Evolutionary conservation across 2,329 filamentous ascomycete genomes (phyloP), one percentile per base, ranked within the genome.

Genomic region (Parastagonospora nodorum): DNA sequence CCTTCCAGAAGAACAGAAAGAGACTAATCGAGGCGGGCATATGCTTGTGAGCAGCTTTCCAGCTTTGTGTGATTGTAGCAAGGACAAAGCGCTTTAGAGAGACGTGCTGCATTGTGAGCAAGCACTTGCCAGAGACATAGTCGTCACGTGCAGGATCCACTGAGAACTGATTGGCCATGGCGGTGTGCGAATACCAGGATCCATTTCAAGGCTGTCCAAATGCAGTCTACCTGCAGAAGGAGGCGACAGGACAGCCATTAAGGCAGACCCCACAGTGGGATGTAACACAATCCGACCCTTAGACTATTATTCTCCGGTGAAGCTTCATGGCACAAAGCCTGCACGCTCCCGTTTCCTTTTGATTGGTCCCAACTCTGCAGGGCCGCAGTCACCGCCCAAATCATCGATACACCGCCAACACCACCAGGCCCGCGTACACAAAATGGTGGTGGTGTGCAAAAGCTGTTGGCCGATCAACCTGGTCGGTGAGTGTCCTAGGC

Each of bases 221-320:
- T 56, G 49, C 55, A 59, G 56, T 45, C 44, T 42, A 49, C 50
- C 33, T 53, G 50, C 50, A 53, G 47, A 32, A 41, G 58, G 53
- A 29, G n/a, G 53, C 52, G 56, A 47, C 50, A 46, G 46, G 53
- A 46, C 48, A 57, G 29, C 57, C 57, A 53, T 50, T 52, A 62
- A 53, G 53, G 33, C 38, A 40, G 43, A 45, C 38, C 41, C 54
- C 45, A 53, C 43, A 45, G 38, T 37, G n/a, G 45, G 28, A 43
- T 53, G 66, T 71, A 45, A 58, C 63, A 67, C 66, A 62, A 39
- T 53, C 28, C 33, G 40, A 49, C 32, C 27, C 36, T 24, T 46
- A 29, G 46, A 42, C 51, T 51, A 53, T 50, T 56, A 49, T 41
- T 53, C 41, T 66, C 63, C 66, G 67, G 63, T 65, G 57, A 66